Conservation (phyloP, 192 early-diverging fungal genomes). For the Umbelopsis vinacea region DNA sequence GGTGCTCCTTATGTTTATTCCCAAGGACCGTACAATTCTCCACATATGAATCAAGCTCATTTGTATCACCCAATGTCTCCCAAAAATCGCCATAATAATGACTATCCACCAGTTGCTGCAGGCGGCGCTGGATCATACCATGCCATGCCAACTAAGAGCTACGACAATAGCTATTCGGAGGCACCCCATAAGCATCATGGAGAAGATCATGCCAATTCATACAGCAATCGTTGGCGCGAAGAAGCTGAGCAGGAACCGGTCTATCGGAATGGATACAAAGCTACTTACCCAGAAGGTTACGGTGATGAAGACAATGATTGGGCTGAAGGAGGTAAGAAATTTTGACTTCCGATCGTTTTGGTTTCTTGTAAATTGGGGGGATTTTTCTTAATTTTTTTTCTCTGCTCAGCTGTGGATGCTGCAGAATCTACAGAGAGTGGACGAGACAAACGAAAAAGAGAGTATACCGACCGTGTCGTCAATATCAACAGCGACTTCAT, state of each 20-base stretch:
- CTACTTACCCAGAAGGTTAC: not conserved
- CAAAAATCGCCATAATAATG: not conserved
- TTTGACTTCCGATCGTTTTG: not conserved
- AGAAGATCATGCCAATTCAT: not conserved
- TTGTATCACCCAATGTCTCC: conserved; percentile 20
- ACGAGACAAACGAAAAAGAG: conserved; percentile 4
- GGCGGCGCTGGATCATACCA: conserved; percentile 24
- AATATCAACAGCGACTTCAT: conserved; percentile 16
- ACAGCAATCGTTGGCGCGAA: not conserved
- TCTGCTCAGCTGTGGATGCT: not conserved
- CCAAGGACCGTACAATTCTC: not conserved
- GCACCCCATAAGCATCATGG: not conserved
- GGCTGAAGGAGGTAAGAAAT: conserved; percentile 9
- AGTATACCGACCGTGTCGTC: conserved; percentile 18
- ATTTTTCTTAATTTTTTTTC: not conserved
- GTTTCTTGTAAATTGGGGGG: not conserved
- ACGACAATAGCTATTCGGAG: conserved; percentile 6
- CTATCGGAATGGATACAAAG: conserved; percentile 14
- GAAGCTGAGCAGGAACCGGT: conserved; percentile 8
- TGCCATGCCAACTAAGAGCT: not conserved
- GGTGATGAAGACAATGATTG: conserved; percentile 20
- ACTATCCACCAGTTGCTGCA: conserved; percentile 18
- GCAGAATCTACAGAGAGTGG: not conserved
- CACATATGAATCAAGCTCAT: not conserved
- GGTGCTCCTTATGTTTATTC: not conserved